Base-by-base conservation (phyloP, 768 basidiomycete species). In the Suillus spraguei region DNA sequence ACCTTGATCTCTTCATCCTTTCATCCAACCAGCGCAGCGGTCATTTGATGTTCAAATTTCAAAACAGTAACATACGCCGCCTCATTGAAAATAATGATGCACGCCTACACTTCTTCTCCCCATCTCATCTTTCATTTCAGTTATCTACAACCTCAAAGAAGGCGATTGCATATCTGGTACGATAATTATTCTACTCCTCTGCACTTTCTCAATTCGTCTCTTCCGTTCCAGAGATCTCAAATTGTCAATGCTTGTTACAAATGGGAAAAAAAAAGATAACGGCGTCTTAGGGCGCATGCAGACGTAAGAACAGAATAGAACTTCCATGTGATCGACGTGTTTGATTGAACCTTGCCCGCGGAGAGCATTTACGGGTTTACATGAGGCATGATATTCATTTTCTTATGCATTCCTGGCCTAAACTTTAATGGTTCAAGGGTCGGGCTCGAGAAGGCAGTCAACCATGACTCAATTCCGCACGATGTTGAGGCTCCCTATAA, bases 391-490 rank as follows among this genome's bases (percentile, higher is more conserved):
- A 56, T 28, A 24, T 58, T 58, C 55, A 39, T 58, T 58, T 41
- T 39, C 16, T 55, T 14, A 5, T 36, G 22, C 36, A 24, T 56
- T 56, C 36, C 24, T 56, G 14, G 22, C 24, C 36, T 56, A 24
- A 56, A 56, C 55, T 39, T 24, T 39, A 56, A 56, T 56, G 8
- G 16, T 16, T 38, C 36, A 11, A 56, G 55, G 38, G 38, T 56
- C 55, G 24, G 6, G 36, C 36, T 39, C 36, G 55, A 56, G 55
- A 56, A 56, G 55, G 16, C 28, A 17, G 22, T 24, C 36, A 3
- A 56, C 28, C 17, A 16, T 22, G 3, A 38, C 54, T 38, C 54
- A 14, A 55, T 36, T 55, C 32, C 36, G n/a, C 54, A 14, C 14
- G 54, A 8, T 6, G 36, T 55, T 8, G 36, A 55, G n/a, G 13